Conservation (phyloP, 805 yeast genomes). For the Kodamaea neixiangensis region DNA sequence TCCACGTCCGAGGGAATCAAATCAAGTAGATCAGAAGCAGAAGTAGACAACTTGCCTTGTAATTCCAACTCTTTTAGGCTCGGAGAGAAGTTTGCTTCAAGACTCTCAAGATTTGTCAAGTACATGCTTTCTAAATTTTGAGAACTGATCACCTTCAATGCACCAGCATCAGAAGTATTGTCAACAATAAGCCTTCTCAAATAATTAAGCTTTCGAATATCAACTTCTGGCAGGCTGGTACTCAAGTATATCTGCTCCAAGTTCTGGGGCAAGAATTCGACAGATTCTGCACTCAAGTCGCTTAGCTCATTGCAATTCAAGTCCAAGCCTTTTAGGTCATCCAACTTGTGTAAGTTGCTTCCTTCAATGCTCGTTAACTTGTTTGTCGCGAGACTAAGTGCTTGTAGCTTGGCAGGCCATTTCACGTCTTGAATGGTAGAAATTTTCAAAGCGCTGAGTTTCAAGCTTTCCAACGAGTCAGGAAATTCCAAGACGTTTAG, state of each 20-base stretch:
- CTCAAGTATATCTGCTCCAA: neutral
- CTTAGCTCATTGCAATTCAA: neutral
- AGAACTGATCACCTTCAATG: neutral
- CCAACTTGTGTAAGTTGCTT: neutral
- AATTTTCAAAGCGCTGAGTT: neutral
- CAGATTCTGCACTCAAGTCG: neutral
- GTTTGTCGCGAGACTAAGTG: neutral
- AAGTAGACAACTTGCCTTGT: neutral
- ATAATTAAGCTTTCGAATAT: neutral
- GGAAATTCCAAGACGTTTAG: neutral
- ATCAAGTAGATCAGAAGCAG: neutral
- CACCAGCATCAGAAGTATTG: neutral
- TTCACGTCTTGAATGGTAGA: neutral
- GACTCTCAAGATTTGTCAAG: neutral
- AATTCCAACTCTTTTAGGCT: neutral
- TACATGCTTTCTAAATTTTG: neutral
- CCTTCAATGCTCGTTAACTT: neutral
- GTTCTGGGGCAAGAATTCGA: neutral
- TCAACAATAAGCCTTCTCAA: neutral
- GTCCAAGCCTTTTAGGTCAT: neutral
- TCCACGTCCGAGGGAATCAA: neutral
- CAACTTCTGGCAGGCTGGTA: neutral
- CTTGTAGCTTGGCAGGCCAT: neutral
- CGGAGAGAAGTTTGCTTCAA: neutral
- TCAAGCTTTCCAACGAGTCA: neutral